Evolutionary conservation across 495 filamentous ascomycete genomes (phyloP), one percentile per base, ranked within the genome.

Genomic region (Penicillium goetzii): DNA sequence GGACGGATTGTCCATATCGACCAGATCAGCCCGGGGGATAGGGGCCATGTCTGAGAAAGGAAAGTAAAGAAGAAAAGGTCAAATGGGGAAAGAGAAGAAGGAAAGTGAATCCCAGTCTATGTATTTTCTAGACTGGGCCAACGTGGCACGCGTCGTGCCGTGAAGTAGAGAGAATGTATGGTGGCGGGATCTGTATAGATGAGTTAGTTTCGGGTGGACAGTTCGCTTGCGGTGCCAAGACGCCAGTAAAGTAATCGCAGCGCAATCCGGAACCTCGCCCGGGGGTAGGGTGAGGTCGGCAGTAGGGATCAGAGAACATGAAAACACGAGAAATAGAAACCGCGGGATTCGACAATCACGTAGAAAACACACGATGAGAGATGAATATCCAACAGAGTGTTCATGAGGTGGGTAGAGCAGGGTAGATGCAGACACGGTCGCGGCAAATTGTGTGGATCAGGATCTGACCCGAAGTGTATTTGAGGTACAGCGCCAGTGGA

Each of bases 211-310:
- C 62, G 65, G 72, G 56, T 40, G 57, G 57, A 32, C 25, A 36
- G 69, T 75, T 80, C 74, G 78, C 73, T 77, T 79, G 75, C 69
- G 57, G 68, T 69, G 78, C 78, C 78, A 80, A 80, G 78, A 74
- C 73, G 49, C 66, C 65, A 70, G 68, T 65, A 79, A 53, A 53
- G 72, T 71, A 72, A 72, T 62, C 60, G 68, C 61, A 72, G 64
- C 63, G 73, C 68, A 69, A 72, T 70, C 59, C 55, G 63, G 57
- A 53, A 55, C 56, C 66, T 36, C 63, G 28, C 36, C 53, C 47
- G 56, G 59, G 36, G 34, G 25, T 61, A 60, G 63, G 66, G 53
- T 51, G 47, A 26, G 47, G 47, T 15, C 5, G 47, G 56, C 38
- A 41, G 15, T 43, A 58, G 19, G 52, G 14, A 60, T 45, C 15